Evolutionary conservation across 2,329 filamentous ascomycete species (phyloP).

Genomic region (Bipolaris oryzae): DNA sequence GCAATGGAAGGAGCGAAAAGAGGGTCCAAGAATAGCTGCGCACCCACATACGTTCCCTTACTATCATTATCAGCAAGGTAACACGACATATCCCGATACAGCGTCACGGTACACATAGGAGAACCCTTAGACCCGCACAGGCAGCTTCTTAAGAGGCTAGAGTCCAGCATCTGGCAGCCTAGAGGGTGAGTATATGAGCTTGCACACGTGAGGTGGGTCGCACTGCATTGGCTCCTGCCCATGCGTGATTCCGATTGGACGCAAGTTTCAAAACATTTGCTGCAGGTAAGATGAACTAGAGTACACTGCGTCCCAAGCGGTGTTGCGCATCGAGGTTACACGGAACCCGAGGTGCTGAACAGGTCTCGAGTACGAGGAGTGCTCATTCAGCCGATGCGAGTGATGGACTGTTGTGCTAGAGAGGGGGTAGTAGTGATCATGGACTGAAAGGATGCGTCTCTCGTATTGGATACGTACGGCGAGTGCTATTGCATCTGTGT

Average conservation of each 20-base stretch:
- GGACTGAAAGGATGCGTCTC: background rate
- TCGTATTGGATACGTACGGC: background rate
- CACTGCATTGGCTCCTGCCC: conserved; percentile 13
- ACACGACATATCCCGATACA: background rate
- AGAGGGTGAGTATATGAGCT: conserved; percentile 12
- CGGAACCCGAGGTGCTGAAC: background rate
- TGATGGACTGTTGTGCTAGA: background rate
- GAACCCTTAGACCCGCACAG: background rate
- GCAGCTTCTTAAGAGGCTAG: background rate
- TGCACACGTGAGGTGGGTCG: conserved; percentile 26
- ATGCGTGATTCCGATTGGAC: conserved; percentile 22
- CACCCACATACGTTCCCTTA: background rate
- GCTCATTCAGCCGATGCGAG: background rate
- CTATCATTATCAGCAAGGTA: background rate
- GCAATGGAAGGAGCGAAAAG: background rate
- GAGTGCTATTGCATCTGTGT: background rate
- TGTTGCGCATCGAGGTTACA: background rate
- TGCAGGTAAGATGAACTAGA: conserved; percentile 26
- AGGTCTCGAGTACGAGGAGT: background rate
- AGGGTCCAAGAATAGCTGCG: background rate
- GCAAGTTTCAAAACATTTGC: conserved; percentile 38
- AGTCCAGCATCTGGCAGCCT: background rate
- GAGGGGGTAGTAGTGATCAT: background rate
- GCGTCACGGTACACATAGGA: background rate
- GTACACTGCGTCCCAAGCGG: conserved; percentile 7